These are phyloP conservation scores for Pterocarpus macrocarpus DNA, from an alignment of 306 rosid genomes.

Conservation along the genomic window DNA sequence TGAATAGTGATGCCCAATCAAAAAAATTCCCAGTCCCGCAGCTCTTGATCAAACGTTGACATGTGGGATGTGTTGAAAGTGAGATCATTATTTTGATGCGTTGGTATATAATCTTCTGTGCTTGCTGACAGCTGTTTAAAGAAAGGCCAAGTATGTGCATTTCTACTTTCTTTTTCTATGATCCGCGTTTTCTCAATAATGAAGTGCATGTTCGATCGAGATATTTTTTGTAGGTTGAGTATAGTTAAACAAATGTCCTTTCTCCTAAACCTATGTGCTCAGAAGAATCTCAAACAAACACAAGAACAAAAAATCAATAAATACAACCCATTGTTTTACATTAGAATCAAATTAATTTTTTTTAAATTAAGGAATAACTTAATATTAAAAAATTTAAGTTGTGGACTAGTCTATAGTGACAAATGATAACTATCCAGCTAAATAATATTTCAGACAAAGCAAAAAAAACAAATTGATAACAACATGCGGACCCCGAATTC, in stretches of 20 bases:
- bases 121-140: conserved; percentile 1
- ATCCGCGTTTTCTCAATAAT: not conserved
- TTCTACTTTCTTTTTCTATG: not conserved
- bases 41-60: not conserved
- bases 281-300: too few relatives aligned
- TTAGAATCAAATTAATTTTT: not conserved
- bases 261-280: too few relatives aligned
- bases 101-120: not conserved
- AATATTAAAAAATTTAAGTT: not conserved
- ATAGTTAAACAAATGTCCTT: too few relatives aligned
- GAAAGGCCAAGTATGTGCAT: not conserved
- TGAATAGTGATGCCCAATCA: conserved; percentile 33
- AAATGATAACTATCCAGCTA: not conserved
- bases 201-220: too few relatives aligned
- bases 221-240: too few relatives aligned
- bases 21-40: not conserved
- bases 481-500: not conserved
- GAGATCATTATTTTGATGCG: not conserved
- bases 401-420: not conserved
- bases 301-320: too few relatives aligned
- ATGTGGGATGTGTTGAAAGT: not conserved
- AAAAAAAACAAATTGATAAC: not conserved
- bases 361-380: not conserved
- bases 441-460: not conserved
- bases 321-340: too few relatives aligned